Conservation (phyloP, 768 basidiomycete genomes). For the Clitopilus hobsonii region DNA sequence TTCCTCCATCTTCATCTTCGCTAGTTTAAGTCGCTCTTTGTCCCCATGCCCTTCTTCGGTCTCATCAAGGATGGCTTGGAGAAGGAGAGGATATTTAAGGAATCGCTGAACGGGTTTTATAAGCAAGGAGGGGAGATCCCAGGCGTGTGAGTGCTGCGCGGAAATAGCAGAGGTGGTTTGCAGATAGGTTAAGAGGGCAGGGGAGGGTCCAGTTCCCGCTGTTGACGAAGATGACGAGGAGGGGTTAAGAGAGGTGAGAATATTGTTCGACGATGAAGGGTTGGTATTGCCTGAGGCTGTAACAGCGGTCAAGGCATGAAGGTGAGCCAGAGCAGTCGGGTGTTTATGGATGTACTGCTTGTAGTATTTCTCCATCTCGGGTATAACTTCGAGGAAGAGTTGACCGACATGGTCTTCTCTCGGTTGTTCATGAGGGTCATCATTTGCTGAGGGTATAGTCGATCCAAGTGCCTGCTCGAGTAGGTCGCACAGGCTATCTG, state of each 20-base stretch:
- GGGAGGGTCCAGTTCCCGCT: conserved; percentile 26
- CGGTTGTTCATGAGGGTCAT: conserved; percentile 42
- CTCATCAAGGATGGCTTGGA: conserved; percentile 70
- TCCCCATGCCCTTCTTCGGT: conserved; percentile 69
- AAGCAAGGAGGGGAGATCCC: conserved; percentile 90
- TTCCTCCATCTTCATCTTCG: conserved; percentile 60
- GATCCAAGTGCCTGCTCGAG: conserved; percentile 65
- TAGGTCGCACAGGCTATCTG: conserved; percentile 59
- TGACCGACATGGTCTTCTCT: conserved; percentile 70
- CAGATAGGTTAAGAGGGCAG: conserved; percentile 63
- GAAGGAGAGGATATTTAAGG: conserved; percentile 88
- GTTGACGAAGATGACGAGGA: conserved; percentile 12
- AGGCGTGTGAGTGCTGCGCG: conserved; percentile 74
- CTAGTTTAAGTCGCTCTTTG: conserved; percentile 49
- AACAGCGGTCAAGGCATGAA: conserved; percentile 28
- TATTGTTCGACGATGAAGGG: background rate
- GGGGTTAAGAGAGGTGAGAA: conserved; percentile 15
- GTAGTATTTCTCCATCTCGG: conserved; percentile 67
- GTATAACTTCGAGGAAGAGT: conserved; percentile 64
- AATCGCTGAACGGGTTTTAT: conserved; percentile 98
- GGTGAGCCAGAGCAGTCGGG: conserved; percentile 66
- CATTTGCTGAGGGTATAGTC: conserved; percentile 14
- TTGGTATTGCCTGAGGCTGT: background rate
- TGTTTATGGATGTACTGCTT: conserved; percentile 81
- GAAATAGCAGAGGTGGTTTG: conserved; percentile 62